Conservation (phyloP, 371 early-diverging fungal genomes). For the Circinella minor region DNA sequence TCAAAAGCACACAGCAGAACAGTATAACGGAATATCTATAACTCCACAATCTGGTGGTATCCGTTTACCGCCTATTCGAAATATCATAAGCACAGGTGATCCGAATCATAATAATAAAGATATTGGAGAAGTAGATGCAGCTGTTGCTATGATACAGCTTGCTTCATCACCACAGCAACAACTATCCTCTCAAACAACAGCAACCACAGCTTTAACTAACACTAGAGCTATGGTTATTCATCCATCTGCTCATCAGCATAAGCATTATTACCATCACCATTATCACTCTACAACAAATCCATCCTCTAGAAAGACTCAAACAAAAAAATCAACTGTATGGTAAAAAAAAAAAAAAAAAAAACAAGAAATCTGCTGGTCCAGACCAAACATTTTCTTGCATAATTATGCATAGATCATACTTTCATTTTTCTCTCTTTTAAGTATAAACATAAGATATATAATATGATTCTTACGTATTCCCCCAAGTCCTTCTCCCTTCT, state of each 20-base stretch:
- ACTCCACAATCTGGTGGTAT: not conserved
- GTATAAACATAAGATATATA: too few relatives aligned
- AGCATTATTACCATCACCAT: too few relatives aligned
- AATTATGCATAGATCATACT: too few relatives aligned
- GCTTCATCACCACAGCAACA: slow-evolving; percentile 4
- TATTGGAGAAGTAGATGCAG: slow-evolving; percentile 29
- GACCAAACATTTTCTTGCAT: too few relatives aligned
- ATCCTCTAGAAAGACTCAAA: too few relatives aligned
- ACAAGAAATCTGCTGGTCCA: too few relatives aligned
- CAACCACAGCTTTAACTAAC: not conserved
- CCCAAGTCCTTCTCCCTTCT: too few relatives aligned
- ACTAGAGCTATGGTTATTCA: slow-evolving; percentile 1
- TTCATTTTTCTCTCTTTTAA: too few relatives aligned
- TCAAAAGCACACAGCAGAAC: not conserved
- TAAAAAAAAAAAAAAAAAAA: too few relatives aligned
- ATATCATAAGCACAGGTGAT: not conserved
- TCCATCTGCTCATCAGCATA: not conserved
- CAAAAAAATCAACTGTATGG: too few relatives aligned
- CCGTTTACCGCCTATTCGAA: slow-evolving; percentile 11
- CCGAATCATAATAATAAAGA: not conserved
- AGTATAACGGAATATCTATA: not conserved
- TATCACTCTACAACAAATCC: not conserved
- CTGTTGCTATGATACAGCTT: slow-evolving; percentile 44
- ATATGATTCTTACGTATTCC: too few relatives aligned
- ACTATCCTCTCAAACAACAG: not conserved